phyloP scores from a whole-genome alignment of 2,329 filamentous ascomycete species.

The Hymenoscyphus linearis region DNA sequence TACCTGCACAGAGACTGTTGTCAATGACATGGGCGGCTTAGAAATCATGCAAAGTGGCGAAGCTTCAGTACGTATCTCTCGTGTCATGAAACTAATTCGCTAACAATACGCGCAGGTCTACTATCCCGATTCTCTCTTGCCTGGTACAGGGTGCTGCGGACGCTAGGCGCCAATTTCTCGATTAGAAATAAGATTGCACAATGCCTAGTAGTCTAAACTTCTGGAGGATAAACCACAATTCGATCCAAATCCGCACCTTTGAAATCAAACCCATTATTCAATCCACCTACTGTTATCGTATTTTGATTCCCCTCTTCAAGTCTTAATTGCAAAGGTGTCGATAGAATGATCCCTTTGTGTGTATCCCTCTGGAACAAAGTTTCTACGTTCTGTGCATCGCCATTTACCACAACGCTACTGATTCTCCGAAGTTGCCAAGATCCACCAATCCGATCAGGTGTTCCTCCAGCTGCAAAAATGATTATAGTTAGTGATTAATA shows the following conservation, averaged over 20 bases:
- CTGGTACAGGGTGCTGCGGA: too few species aligned
- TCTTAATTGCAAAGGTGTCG: slow-evolving; percentile 49
- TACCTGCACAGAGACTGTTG: slow-evolving; percentile 8
- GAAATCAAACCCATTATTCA: slow-evolving; percentile 50
- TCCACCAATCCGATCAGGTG: slow-evolving; percentile 54
- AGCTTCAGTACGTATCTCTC: not conserved
- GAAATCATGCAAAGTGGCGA: not conserved
- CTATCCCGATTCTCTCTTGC: not conserved
- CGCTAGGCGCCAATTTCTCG: too few species aligned
- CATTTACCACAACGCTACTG: slow-evolving; percentile 55
- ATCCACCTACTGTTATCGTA: slow-evolving; percentile 51
- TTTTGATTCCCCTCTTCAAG: slow-evolving; percentile 46
- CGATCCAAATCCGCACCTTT: slow-evolving; percentile 55
- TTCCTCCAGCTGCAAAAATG: slow-evolving; percentile 39
- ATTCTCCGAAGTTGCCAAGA: slow-evolving; percentile 55
- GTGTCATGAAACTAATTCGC: too few species aligned
- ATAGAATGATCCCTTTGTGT: slow-evolving; percentile 55
- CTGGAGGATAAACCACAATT: slow-evolving; percentile 55
- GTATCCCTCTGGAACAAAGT: slow-evolving; percentile 50
- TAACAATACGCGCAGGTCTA: not conserved
- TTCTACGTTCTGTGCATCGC: slow-evolving; percentile 42
- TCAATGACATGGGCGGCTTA: slow-evolving; percentile 7
- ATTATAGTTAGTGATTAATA: slow-evolving; percentile 4
- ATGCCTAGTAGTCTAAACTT: slow-evolving; percentile 28
- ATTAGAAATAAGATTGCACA: too few species aligned